Base-by-base conservation (phyloP, 2,329 filamentous ascomycete genomes). In the Cadophora sp. region DNA sequence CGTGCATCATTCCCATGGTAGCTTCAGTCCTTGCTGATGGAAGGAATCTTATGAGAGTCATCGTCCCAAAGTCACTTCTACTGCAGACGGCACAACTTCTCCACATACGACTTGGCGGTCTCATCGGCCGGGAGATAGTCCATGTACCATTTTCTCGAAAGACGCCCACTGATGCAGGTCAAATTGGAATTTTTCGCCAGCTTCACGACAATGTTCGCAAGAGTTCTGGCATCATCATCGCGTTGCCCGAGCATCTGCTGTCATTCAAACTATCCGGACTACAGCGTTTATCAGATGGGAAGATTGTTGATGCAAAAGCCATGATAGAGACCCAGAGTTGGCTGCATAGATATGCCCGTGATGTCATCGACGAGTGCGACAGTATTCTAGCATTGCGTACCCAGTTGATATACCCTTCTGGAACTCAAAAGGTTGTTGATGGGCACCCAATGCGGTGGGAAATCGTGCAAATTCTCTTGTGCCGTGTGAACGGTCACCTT, bases 1-100 rank as follows among this genome's bases (percentile, higher is more conserved):
- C 84, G 0, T 83, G 82, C 60, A 85, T 88, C 26, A 82, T 87
- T 7, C 86, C 85, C 0, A 85, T 87, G 81, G 83, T 80, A 0
- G 80, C 82, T 0, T 78, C 80, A 0, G 69, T 80, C 0, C 75
- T 88, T 0, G 85, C 85, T 0, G 77, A 87, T 69, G 76, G 79
- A 0, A 74, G 69, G 5, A 69, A 70, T 26, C 73, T 87, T 0
- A 74, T 79, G 0, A 77, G 85, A 8, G 75, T 85, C 0, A 68
- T 86, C 1, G 81, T 85, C 1, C 81, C 81, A 0, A 81, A 82
- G 61, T 75, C 82, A 1, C 74, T 85, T 11, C 75, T 83, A 0
- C 73, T 81, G 4, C 83, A 84, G 69, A 84, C 83, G 27, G 82
- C 80, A 0, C 79, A 84, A 62, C 75, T 82, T 22, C 72, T 85